Evolutionary conservation across 768 basidiomycete species (phyloP).

Genomic region (Lyophyllum atratum): DNA sequence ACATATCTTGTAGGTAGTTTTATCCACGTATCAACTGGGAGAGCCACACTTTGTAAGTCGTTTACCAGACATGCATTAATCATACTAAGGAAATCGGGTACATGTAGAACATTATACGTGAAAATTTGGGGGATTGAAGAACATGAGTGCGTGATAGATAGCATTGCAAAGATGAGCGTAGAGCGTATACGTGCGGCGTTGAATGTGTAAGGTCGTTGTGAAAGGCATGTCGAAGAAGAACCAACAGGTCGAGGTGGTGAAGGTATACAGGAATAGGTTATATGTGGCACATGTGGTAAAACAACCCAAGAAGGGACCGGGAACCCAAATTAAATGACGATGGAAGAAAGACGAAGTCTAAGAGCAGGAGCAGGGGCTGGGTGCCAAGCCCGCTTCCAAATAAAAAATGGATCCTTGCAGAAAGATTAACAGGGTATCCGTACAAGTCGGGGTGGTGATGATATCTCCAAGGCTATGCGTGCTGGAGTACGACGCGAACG

Average conservation of each 20-base stretch:
- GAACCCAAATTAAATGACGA: slow-evolving; percentile 1
- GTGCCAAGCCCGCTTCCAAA: neutral
- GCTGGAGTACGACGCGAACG: slow-evolving; percentile 57
- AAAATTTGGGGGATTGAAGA: slow-evolving; percentile 3
- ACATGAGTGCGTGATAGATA: slow-evolving; percentile 9
- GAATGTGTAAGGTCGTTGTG: neutral
- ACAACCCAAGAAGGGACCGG: slow-evolving; percentile 2
- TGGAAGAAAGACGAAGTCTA: neutral
- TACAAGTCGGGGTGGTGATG: neutral
- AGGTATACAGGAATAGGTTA: slow-evolving; percentile 14
- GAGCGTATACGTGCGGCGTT: neutral
- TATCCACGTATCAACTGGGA: neutral
- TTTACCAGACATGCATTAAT: slow-evolving; percentile 13
- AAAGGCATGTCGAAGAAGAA: slow-evolving; percentile 4
- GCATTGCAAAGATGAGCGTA: slow-evolving; percentile 13
- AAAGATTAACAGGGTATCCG: neutral
- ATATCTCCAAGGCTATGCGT: slow-evolving; percentile 29
- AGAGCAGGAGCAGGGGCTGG: neutral
- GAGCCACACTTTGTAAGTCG: slow-evolving; percentile 3
- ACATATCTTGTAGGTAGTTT: slow-evolving; percentile 7
- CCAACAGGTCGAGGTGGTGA: neutral
- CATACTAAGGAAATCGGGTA: slow-evolving; percentile 13
- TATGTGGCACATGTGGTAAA: slow-evolving; percentile 4
- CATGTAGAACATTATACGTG: slow-evolving; percentile 18
- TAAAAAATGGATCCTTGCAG: neutral